A percentile compares a stretch with the other conserved stretches of the same genome.
These are phyloP conservation scores for Yamadazyma dendronema DNA, from an alignment of 1,139 yeast genomes.

Conservation along the genomic window DNA sequence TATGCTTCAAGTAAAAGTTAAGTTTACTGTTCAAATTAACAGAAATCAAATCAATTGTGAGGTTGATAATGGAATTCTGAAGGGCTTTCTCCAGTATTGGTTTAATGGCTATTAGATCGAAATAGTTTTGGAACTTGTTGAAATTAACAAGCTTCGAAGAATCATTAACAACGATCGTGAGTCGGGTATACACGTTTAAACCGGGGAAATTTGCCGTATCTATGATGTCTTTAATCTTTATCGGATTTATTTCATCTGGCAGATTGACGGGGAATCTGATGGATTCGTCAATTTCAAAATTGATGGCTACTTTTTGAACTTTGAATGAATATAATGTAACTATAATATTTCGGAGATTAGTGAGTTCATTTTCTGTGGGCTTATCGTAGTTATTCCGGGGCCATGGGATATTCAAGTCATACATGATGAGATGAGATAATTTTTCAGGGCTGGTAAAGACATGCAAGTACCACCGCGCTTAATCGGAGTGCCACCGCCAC, in stretches of 20 bases:
- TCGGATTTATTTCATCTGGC: conserved; percentile 36
- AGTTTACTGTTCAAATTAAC: conserved; percentile 64
- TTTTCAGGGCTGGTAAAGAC: no score
- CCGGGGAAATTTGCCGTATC: conserved; percentile 26
- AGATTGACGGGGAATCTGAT: conserved; percentile 53
- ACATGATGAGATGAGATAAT: conserved; percentile 20
- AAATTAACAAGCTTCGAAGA: conserved; percentile 74
- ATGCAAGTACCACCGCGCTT: no score
- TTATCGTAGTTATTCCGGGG: conserved; percentile 54
- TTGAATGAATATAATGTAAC: conserved; percentile 63
- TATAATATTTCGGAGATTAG: conserved; percentile 46
- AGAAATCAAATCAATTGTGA: conserved; percentile 79
- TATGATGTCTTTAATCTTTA: conserved; percentile 26
- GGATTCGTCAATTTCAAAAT: conserved; percentile 57
- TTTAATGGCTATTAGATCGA: conserved; percentile 78
- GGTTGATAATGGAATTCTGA: conserved; percentile 65
- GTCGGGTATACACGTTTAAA: conserved; percentile 60
- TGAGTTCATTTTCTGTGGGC: conserved; percentile 42
- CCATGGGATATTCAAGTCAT: conserved; percentile 84
- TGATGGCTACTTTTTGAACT: conserved; percentile 72
- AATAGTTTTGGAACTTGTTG: conserved; percentile 57
- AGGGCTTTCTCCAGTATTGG: conserved; percentile 81
- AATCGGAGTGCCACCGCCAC: background rate
- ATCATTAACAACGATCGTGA: conserved; percentile 75
- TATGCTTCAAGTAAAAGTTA: conserved; percentile 80